These are phyloP conservation scores for Murraya paniculata DNA, from an alignment of 345 rosid species.

Conservation along the genomic window DNA sequence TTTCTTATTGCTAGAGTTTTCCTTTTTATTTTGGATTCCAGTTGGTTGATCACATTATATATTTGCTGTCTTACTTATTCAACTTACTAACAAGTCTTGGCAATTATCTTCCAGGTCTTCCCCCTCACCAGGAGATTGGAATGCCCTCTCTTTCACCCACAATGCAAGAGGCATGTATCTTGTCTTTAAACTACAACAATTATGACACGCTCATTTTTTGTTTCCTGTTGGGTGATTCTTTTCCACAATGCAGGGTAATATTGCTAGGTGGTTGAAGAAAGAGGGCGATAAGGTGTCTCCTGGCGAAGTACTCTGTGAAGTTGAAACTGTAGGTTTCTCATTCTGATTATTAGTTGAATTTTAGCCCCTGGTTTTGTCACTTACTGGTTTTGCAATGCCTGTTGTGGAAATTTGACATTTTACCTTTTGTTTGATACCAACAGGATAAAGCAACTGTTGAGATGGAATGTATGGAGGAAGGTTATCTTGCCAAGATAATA, in stretches of 20 bases:
- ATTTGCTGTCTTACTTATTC: not conserved
- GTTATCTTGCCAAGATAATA: constrained; percentile 89
- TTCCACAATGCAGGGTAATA: constrained; percentile 72
- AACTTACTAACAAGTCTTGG: constrained; percentile 8
- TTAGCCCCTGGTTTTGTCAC: not conserved
- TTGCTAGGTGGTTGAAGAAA: constrained; percentile 96
- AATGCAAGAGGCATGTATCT: constrained; percentile 76
- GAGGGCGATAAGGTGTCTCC: constrained; percentile 86
- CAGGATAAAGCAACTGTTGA: constrained; percentile 97
- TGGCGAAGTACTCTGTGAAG: constrained; percentile 99
- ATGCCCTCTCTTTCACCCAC: constrained; percentile 99
- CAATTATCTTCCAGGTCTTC: constrained; percentile 63
- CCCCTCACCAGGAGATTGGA: constrained; percentile 95
- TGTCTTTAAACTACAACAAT: not conserved
- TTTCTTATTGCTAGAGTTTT: not conserved
- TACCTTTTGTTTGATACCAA: constrained; percentile 12
- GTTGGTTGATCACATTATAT: not conserved
- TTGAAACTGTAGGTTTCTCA: constrained; percentile 76
- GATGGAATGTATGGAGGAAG: constrained; percentile 99
- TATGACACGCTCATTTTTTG: constrained; percentile 1
- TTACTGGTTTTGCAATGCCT: constrained; percentile 3
- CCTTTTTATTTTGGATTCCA: not conserved
- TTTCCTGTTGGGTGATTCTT: constrained; percentile 17
- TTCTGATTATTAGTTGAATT: constrained; percentile 11
- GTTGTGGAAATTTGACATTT: constrained; percentile 12